Conservation (phyloP, 352 stramenopile genomes). For the Pythium aphanidermatum region DNA sequence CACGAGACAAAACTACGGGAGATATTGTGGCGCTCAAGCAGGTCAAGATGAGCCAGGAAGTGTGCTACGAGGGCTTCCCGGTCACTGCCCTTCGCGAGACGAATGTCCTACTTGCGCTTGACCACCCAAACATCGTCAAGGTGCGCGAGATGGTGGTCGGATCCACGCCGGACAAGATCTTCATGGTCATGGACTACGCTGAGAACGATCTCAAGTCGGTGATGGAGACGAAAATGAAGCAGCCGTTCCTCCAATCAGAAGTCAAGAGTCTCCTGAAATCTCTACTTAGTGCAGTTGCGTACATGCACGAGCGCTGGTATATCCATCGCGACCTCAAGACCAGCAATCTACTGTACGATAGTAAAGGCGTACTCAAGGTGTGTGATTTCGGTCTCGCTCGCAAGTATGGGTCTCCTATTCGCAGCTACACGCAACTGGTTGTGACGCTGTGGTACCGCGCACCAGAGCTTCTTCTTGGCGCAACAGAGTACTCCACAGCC, state of each 20-base stretch:
- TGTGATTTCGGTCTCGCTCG: conserved; percentile 84
- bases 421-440: conserved; percentile 88
- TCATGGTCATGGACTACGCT: conserved; percentile 90
- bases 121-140: conserved; percentile 84
- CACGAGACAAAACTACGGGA: conserved; percentile 81
- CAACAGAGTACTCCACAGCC: conserved; percentile 88
- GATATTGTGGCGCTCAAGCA: conserved; percentile 94
- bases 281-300: conserved; percentile 81
- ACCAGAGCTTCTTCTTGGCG: conserved; percentile 91
- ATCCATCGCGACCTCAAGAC: conserved; percentile 98
- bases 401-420: conserved; percentile 75
- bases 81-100: conserved; percentile 82
- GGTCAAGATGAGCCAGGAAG: conserved; percentile 75
- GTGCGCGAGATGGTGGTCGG: conserved; percentile 88
- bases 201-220: conserved; percentile 84
- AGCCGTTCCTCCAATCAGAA: conserved; percentile 83
- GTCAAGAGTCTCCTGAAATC: conserved; percentile 93
- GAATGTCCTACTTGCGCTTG: conserved; percentile 74
- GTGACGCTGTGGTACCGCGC: conserved; percentile 94
- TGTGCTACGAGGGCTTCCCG: conserved; percentile 78
- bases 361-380: conserved; percentile 66
- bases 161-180: conserved; percentile 84
- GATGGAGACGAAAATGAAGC: conserved; percentile 79
- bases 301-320: conserved; percentile 92
- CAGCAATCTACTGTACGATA: conserved; percentile 95